A percentile compares a stretch with the other conserved stretches of the same genome.
Conservation (phyloP, 2,329 filamentous ascomycete species). For the Penicillium sp. region DNA sequence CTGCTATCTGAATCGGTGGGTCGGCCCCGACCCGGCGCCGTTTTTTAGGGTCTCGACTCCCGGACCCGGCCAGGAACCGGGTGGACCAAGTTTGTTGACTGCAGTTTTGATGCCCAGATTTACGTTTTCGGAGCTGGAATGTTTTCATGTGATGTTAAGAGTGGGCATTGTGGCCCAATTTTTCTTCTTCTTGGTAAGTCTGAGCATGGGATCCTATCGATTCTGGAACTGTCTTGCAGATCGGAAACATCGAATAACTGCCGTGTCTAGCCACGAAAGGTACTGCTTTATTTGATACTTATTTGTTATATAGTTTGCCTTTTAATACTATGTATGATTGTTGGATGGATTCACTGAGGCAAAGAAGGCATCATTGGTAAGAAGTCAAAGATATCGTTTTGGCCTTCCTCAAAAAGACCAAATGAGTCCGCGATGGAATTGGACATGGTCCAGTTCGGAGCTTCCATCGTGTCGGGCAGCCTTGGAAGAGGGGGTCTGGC, state of each 20-base stretch:
- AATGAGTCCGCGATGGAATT: constrained; percentile 39
- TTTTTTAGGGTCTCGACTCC: constrained; percentile 5
- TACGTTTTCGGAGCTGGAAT: constrained; percentile 1
- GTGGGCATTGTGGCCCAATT: constrained; percentile 14
- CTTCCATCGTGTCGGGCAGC: constrained; percentile 32
- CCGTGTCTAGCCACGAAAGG: too few relatives aligned
- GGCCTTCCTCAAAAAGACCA: constrained; percentile 37
- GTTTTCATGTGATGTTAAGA: constrained; percentile 11
- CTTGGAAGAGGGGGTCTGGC: constrained; percentile 25
- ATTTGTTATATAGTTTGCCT: background rate
- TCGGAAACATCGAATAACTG: background rate
- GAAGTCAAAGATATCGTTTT: constrained; percentile 40
- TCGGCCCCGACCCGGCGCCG: constrained; percentile 25
- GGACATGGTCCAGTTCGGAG: constrained; percentile 37
- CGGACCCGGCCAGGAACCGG: constrained; percentile 27
- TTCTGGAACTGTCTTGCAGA: background rate
- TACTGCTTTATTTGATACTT: background rate
- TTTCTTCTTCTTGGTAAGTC: background rate
- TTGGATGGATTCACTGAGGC: constrained; percentile 7
- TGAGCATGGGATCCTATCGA: background rate
- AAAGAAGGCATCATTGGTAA: constrained; percentile 34
- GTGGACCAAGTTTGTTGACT: constrained; percentile 3
- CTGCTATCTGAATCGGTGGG: constrained; percentile 11
- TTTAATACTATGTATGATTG: background rate
- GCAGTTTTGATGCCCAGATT: constrained; percentile 10